phyloP scores from a whole-genome alignment of 306 rosid species.

The Castanea crenata region DNA sequence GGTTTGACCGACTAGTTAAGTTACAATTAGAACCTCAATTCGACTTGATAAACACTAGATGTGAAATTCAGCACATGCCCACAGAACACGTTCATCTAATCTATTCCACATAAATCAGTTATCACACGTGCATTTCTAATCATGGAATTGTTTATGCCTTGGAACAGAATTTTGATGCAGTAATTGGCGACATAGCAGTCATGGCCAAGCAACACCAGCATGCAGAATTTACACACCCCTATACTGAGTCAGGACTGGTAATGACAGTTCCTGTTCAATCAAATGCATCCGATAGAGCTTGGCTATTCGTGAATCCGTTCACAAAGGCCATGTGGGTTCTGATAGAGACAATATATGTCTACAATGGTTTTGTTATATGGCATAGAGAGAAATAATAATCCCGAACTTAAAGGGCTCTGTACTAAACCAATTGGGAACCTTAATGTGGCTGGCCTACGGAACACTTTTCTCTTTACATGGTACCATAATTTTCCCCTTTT shows the following conservation, averaged over 20 bases:
- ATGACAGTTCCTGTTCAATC: conserved; percentile 44
- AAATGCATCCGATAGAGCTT: conserved; percentile 15
- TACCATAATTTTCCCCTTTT: conserved; percentile 12
- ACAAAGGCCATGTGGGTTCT: conserved; percentile 44
- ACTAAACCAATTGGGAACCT: conserved; percentile 36
- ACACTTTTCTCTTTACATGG: conserved; percentile 39
- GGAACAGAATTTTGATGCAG: conserved; percentile 45
- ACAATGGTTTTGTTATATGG: conserved; percentile 52
- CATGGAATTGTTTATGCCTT: not conserved
- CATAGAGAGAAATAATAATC: conserved; percentile 34
- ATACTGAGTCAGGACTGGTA: conserved; percentile 40
- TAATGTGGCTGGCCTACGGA: conserved; percentile 42
- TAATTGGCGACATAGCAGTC: conserved; percentile 42
- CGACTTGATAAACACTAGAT: too few species aligned
- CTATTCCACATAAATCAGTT: too few species aligned
- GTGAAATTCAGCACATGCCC: too few species aligned
- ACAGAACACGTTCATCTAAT: too few species aligned
- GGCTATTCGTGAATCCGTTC: conserved; percentile 43
- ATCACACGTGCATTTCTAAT: not conserved
- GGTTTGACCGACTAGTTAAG: too few species aligned
- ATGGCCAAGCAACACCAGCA: conserved; percentile 16
- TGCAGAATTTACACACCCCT: conserved; percentile 47
- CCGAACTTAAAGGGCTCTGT: conserved; percentile 29
- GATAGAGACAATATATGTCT: conserved; percentile 23
- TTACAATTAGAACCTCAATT: too few species aligned